These are phyloP conservation scores for Ceratocystis albifundus DNA, from an alignment of 2,329 filamentous ascomycete genomes.

Conservation along the genomic window DNA sequence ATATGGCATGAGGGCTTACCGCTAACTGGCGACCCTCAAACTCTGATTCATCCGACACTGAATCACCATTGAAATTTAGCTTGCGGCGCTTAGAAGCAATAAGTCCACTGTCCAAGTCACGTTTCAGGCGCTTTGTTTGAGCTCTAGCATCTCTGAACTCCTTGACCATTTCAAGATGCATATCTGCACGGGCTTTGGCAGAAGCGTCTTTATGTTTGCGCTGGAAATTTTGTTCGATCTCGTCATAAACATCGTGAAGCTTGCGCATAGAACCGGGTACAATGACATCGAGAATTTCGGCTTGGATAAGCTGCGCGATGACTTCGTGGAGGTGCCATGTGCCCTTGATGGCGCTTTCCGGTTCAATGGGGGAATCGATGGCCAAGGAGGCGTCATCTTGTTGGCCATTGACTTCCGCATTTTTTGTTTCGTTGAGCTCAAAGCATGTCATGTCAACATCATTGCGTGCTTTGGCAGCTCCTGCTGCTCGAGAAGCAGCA, in stretches of 20 bases:
- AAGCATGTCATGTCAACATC: constrained; percentile 8
- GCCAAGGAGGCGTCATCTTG: constrained; percentile 15
- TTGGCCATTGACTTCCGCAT: constrained; percentile 30
- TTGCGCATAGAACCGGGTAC: constrained; percentile 45
- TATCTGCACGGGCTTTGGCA: constrained; percentile 54
- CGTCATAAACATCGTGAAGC: constrained; percentile 47
- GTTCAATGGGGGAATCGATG: background rate
- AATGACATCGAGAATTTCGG: constrained; percentile 58
- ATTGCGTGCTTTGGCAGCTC: constrained; percentile 25
- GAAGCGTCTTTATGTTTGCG: constrained; percentile 36
- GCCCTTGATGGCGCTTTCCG: constrained; percentile 34
- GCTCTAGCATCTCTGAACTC: constrained; percentile 44
- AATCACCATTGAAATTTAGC: constrained; percentile 38
- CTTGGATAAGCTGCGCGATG: constrained; percentile 46
- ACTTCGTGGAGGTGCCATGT: constrained; percentile 40
- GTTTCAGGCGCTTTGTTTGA: constrained; percentile 41
- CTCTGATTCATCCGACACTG: constrained; percentile 30
- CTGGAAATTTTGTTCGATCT: constrained; percentile 53
- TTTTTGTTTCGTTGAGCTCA: constrained; percentile 17
- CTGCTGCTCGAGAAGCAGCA: constrained; percentile 27
- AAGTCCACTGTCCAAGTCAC: constrained; percentile 38
- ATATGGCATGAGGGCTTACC: constrained; percentile 33
- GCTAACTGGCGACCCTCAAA: constrained; percentile 41
- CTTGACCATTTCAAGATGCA: constrained; percentile 44
- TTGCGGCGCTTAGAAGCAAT: constrained; percentile 42